Evolutionary conservation across 2,329 filamentous ascomycete species (phyloP).

Genomic region (Cytospora leucostoma): DNA sequence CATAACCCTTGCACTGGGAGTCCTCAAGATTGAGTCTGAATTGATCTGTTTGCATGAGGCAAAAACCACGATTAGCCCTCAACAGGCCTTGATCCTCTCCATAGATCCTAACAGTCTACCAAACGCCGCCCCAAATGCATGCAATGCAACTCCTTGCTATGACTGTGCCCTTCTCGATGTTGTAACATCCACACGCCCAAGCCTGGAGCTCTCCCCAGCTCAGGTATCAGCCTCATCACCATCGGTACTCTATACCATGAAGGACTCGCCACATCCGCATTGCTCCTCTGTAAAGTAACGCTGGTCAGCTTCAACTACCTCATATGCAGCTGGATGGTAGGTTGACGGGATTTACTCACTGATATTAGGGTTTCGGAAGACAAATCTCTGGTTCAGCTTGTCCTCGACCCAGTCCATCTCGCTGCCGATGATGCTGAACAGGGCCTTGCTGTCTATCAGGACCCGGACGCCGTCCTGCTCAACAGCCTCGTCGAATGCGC

Average conservation of each 20-base stretch:
- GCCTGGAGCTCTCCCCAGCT: not conserved
- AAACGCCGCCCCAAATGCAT: constrained; percentile 20
- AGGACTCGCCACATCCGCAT: constrained; percentile 95
- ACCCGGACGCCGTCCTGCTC: constrained; percentile 97
- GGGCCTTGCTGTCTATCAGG: constrained; percentile 92
- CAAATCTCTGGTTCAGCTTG: constrained; percentile 86
- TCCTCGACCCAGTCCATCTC: constrained; percentile 99
- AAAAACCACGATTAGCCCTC: not conserved
- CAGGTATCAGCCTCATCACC: not conserved
- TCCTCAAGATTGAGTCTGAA: not conserved
- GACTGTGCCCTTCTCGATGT: not conserved
- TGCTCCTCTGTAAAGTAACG: constrained; percentile 71
- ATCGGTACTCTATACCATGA: constrained; percentile 67
- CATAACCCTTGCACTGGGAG: not conserved
- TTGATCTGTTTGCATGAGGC: not conserved
- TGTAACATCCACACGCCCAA: not conserved
- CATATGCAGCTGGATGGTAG: not conserved
- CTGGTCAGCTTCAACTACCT: not conserved
- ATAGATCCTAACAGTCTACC: not conserved
- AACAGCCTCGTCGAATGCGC: constrained; percentile 84
- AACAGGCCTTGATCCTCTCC: not conserved
- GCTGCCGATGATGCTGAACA: constrained; percentile 97
- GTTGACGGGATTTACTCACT: constrained; percentile 65
- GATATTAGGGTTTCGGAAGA: constrained; percentile 97
- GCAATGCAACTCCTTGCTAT: constrained; percentile 1